These are phyloP conservation scores for Aspergillus pseudonomiae DNA, from an alignment of 2,329 filamentous ascomycete genomes.

Conservation along the genomic window DNA sequence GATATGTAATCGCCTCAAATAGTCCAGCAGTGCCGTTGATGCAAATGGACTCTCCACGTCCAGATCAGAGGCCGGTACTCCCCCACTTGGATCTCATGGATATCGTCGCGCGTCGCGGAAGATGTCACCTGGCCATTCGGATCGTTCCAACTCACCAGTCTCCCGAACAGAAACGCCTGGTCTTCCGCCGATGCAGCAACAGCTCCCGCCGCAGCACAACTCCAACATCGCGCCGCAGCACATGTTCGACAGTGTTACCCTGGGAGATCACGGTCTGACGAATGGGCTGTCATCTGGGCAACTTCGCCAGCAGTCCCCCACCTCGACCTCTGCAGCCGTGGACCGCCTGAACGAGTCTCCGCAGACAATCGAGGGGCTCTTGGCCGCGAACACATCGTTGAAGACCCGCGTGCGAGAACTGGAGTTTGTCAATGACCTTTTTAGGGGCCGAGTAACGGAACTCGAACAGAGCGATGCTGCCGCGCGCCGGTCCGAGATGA, in stretches of 20 bases:
- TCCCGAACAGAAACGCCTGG: conserved; percentile 78
- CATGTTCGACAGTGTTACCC: conserved; percentile 71
- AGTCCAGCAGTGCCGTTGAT: conserved; percentile 51
- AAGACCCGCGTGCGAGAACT: conserved; percentile 95
- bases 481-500: conserved; percentile 62
- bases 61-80: conserved; percentile 58
- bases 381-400: conserved; percentile 80
- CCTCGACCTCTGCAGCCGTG: conserved; percentile 60
- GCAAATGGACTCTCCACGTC: conserved; percentile 62
- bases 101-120: conserved; percentile 72
- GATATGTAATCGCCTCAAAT: conserved; percentile 22
- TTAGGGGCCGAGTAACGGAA: conserved; percentile 72
- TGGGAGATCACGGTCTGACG: conserved; percentile 70
- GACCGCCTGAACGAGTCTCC: conserved; percentile 69
- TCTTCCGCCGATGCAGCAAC: conserved; percentile 52
- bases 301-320: conserved; percentile 61
- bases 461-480: conserved; percentile 76
- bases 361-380: conserved; percentile 77
- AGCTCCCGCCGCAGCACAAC: conserved; percentile 64
- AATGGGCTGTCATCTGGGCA: conserved; percentile 55
- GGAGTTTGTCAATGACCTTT: conserved; percentile 89
- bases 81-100: conserved; percentile 59
- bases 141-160: conserved; percentile 76
- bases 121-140: conserved; percentile 70
- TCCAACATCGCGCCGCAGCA: conserved; percentile 73